Evolutionary conservation across 1,284 basidiomycete species (phyloP).

Genomic region (Apiotrichum sp.): DNA sequence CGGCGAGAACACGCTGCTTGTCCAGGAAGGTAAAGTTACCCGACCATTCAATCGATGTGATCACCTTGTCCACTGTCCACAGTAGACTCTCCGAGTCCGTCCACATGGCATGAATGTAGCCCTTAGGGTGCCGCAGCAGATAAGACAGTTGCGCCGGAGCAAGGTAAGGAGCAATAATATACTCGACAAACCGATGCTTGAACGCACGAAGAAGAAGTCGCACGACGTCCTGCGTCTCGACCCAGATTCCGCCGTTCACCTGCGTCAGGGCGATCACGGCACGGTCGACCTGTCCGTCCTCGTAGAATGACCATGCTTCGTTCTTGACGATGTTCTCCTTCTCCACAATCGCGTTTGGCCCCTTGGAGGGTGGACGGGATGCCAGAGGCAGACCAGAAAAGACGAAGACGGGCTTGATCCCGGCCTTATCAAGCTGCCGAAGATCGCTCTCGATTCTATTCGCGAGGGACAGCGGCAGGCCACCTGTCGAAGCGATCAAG

Average conservation of each 20-base stretch:
- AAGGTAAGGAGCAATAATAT: conserved; percentile 89
- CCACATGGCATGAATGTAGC: conserved; percentile 91
- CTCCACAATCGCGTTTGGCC: conserved; percentile 56
- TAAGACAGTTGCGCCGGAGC: conserved; percentile 94
- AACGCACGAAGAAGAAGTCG: conserved; percentile 87
- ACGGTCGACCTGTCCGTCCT: conserved; percentile 76
- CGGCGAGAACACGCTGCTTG: conserved; percentile 68
- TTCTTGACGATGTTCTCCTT: conserved; percentile 45
- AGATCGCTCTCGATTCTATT: conserved; percentile 86
- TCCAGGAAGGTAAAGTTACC: conserved; percentile 74
- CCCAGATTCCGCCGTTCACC: conserved; percentile 55
- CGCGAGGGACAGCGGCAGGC: conserved; percentile 77
- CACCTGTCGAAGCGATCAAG: conserved; percentile 87
- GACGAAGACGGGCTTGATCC: conserved; percentile 96
- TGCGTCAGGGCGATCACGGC: conserved; percentile 77
- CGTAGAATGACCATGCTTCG: conserved; percentile 85
- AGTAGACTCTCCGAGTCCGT: conserved; percentile 84
- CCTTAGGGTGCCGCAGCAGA: conserved; percentile 84
- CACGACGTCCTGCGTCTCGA: conserved; percentile 78
- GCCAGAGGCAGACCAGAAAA: conserved; percentile 70
- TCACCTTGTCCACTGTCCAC: conserved; percentile 85
- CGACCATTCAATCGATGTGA: conserved; percentile 74
- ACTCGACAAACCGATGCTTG: conserved; percentile 91
- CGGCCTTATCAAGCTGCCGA: conserved; percentile 77
- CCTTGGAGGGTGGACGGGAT: conserved; percentile 55